Conservation (phyloP, 2,329 filamentous ascomycete species). For the Sclerotinia borealis region DNA sequence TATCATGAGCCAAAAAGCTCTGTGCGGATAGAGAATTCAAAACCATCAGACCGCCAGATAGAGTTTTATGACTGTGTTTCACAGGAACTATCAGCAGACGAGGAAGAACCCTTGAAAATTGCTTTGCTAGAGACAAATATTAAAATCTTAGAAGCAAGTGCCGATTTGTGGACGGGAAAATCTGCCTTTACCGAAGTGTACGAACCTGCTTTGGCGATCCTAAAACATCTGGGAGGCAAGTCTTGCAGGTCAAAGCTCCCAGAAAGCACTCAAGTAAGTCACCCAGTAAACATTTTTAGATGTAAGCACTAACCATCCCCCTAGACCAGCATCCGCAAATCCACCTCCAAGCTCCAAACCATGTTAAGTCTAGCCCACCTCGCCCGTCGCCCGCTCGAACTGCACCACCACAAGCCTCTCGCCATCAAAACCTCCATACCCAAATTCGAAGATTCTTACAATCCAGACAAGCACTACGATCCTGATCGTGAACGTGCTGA, state of each 20-base stretch:
- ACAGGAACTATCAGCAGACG: slow-evolving; percentile 20
- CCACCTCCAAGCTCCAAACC: slow-evolving; percentile 40
- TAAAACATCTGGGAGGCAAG: slow-evolving; percentile 56
- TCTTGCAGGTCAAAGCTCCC: slow-evolving; percentile 47
- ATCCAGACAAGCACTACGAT: slow-evolving; percentile 95
- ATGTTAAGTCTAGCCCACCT: slow-evolving; percentile 57
- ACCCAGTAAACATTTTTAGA: background rate
- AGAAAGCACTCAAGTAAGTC: slow-evolving; percentile 23
- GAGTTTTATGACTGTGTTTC: slow-evolving; percentile 52
- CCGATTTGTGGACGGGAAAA: slow-evolving; percentile 68
- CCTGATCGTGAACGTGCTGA: slow-evolving; percentile 86
- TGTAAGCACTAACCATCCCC: background rate
- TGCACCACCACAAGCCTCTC: slow-evolving; percentile 83
- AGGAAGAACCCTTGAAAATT: slow-evolving; percentile 41
- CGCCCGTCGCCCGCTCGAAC: slow-evolving; percentile 69
- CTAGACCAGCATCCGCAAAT: slow-evolving; percentile 23
- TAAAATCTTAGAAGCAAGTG: slow-evolving; percentile 59
- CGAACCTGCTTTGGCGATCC: slow-evolving; percentile 50
- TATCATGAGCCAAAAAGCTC: slow-evolving; percentile 49
- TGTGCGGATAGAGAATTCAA: slow-evolving; percentile 44
- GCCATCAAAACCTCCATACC: slow-evolving; percentile 84
- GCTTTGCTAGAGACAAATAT: slow-evolving; percentile 58
- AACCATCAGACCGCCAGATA: slow-evolving; percentile 45
- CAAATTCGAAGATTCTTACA: slow-evolving; percentile 94
- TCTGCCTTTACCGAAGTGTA: slow-evolving; percentile 76